Base-by-base conservation (phyloP, 306 rosid genomes). In the Pachyrhizus erosus region DNA sequence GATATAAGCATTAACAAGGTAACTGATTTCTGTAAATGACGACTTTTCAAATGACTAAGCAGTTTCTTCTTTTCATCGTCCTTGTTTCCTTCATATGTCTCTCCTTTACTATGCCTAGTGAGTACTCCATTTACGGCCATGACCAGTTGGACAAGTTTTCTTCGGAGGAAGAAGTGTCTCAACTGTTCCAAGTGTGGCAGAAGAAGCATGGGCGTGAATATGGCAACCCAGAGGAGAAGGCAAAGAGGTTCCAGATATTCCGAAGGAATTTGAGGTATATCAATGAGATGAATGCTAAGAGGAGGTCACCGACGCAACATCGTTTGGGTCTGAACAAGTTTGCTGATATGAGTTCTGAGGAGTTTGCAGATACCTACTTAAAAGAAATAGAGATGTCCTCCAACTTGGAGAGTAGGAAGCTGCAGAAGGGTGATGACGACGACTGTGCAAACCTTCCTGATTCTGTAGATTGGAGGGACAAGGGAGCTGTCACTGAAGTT, bases 261-360 rank as follows among this genome's bases (percentile, higher is more conserved):
- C 80, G 89, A 73, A 84, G 69, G 78, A 93, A 90, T 15, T 65
- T 91, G 75, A 88, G 61, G 58, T 65, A 83, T 37, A 78, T 93
- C 62, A 57, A 81, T 33, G 91, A 91, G 73, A 77, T 77, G 83
- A 91, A 88, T 62, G 86, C 83, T 6, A 76, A 70, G 84, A 88
- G 78, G 58, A 82, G 43, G 34, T 87, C 85, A 5, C 12, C 68
- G 0, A 70, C 18, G 15, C 77, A 72, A 0, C 73, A 76, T 72
- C 83, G 80, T 43, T 67, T 89, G 75, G 92, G 96, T 58, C 75
- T 90, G 78, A 93, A 87, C 81, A 74, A 85, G 82, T 92, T 90
- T 86, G 94, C 90, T 6, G 90, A 90, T 70, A 34, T 86, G 84
- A 91, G 92, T 65, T 85, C 87, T 14, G 89, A 87, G 70, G 94